Percentiles rank a stretch among this genome's conserved stretches.
These are phyloP conservation scores for Pyrus betulifolia DNA, from an alignment of 306 rosid species.

Conservation along the genomic window DNA sequence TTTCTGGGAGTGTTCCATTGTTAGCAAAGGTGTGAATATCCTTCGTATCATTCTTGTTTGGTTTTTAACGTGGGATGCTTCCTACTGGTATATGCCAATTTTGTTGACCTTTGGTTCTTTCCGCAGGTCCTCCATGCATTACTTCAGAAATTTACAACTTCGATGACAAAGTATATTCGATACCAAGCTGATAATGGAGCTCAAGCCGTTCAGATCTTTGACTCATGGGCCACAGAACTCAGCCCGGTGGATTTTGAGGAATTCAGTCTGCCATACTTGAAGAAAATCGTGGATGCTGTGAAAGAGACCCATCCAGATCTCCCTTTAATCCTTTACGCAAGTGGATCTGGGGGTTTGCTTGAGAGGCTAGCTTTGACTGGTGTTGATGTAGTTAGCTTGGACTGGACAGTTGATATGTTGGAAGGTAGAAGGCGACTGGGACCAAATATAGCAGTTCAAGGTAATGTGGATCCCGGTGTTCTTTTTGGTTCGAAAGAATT, in stretches of 20 bases:
- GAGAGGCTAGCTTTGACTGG: constrained; percentile 87
- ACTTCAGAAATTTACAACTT: constrained; percentile 70
- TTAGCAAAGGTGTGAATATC: background rate
- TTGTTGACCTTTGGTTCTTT: constrained; percentile 11
- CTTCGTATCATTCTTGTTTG: background rate
- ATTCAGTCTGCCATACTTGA: constrained; percentile 89
- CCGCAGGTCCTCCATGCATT: constrained; percentile 75
- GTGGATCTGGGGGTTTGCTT: constrained; percentile 94
- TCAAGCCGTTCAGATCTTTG: constrained; percentile 95
- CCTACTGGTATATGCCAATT: background rate
- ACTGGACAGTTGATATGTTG: constrained; percentile 97
- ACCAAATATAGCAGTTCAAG: constrained; percentile 75
- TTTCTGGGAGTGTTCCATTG: background rate
- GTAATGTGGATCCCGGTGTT: constrained; percentile 95
- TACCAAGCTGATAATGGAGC: constrained; percentile 97
- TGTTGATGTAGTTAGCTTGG: constrained; percentile 90
- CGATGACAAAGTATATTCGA: constrained; percentile 77
- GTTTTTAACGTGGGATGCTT: background rate
- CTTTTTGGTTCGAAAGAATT: constrained; percentile 88
- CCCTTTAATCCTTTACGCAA: constrained; percentile 89
- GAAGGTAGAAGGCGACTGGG: constrained; percentile 87
- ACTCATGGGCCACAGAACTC: constrained; percentile 94
- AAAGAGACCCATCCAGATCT: constrained; percentile 76
- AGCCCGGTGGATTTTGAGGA: constrained; percentile 93
- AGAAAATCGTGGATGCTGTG: constrained; percentile 76